These are phyloP conservation scores for Simplicillium aogashimaense DNA, from an alignment of 2,329 filamentous ascomycete species.

Conservation along the genomic window DNA sequence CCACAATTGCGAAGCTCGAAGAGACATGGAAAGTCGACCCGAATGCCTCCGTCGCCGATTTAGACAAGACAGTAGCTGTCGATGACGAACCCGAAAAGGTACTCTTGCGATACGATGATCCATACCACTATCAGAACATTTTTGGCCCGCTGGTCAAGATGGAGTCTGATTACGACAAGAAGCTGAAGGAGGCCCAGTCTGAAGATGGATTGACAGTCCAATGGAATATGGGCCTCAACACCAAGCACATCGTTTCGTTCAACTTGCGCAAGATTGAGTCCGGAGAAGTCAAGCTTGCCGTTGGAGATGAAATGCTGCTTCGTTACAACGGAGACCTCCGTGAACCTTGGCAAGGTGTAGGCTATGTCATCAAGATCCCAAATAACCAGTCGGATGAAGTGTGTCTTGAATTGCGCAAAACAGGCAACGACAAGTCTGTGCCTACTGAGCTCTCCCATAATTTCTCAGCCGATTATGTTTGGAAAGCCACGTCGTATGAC, in stretches of 20 bases:
- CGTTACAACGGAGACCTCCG: conserved; percentile 93
- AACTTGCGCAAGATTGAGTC: conserved; percentile 94
- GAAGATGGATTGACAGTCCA: conserved; percentile 91
- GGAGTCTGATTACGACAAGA: conserved; percentile 97
- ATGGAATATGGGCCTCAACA: conserved; percentile 93
- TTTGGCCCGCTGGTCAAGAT: conserved; percentile 98
- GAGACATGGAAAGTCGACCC: conserved; percentile 98
- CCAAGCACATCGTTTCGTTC: conserved; percentile 94
- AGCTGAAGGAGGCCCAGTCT: conserved; percentile 95
- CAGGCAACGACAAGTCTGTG: conserved; percentile 90
- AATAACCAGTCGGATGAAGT: conserved; percentile 99
- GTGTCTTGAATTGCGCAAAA: conserved; percentile 85
- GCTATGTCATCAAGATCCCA: conserved; percentile 98
- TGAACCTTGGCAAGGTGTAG: conserved; percentile 90
- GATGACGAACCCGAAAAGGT: conserved; percentile 95
- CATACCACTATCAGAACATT: conserved; percentile 97
- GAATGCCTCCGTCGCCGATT: conserved; percentile 75
- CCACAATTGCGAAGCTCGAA: conserved; percentile 92
- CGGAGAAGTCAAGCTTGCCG: conserved; percentile 93
- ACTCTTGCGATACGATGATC: conserved; percentile 87
- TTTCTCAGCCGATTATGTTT: conserved; percentile 97
- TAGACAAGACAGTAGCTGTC: conserved; percentile 83
- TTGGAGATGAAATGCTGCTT: conserved; percentile 96
- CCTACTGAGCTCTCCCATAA: conserved; percentile 95
- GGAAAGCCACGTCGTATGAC: conserved; percentile 98